Percentiles rank a stretch among this genome's conserved stretches.
Evolutionary conservation across 495 filamentous ascomycete genomes (phyloP).

Genomic region (Trypethelium eluteriae): DNA sequence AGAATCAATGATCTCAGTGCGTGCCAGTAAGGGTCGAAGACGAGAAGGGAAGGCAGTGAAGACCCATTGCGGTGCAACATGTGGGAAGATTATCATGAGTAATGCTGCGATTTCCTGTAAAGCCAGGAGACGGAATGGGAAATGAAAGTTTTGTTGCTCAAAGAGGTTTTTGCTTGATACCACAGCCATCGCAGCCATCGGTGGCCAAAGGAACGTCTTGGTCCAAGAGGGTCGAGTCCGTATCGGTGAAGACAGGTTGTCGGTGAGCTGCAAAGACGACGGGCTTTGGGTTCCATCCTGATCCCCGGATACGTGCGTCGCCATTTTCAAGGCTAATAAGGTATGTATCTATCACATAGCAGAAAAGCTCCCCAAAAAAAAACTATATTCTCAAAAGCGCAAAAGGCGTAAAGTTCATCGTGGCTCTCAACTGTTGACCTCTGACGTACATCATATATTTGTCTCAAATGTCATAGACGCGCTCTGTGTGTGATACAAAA

Average conservation of each 20-base stretch:
- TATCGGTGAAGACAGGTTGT: neutral
- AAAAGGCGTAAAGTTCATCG: too few relatives aligned
- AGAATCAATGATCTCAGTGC: neutral
- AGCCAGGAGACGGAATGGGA: neutral
- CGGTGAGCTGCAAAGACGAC: neutral
- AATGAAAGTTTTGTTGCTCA: constrained; percentile 4
- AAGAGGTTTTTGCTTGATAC: constrained; percentile 4
- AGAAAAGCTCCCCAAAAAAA: too few relatives aligned
- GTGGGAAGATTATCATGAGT: neutral
- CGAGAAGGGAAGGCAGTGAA: neutral
- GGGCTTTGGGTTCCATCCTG: neutral
- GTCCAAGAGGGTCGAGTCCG: neutral
- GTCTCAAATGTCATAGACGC: too few relatives aligned
- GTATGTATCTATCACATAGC: too few relatives aligned
- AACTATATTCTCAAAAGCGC: too few relatives aligned
- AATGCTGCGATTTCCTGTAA: neutral
- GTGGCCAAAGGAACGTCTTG: neutral
- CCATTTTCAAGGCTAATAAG: neutral
- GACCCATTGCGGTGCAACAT: neutral
- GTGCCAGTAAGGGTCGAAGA: neutral
- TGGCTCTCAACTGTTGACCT: too few relatives aligned
- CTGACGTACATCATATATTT: too few relatives aligned
- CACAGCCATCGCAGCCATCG: neutral
- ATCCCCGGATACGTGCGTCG: neutral
- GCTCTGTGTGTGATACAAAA: too few relatives aligned